phyloP scores from a whole-genome alignment of 352 stramenopile genomes.

The Phytophthora kernoviae region DNA sequence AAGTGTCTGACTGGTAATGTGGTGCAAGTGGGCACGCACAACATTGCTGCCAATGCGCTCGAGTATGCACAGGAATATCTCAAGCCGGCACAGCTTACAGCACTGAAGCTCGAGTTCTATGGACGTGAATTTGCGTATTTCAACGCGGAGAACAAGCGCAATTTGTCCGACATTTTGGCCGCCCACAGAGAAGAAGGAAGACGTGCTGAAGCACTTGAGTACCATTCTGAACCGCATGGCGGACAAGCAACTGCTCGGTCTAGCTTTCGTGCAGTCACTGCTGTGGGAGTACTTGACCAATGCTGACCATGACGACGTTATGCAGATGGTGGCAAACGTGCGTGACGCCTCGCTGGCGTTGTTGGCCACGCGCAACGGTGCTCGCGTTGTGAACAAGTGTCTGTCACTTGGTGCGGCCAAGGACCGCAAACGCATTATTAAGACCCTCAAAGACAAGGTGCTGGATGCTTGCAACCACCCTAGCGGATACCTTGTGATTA shows the following conservation, averaged over 20 bases:
- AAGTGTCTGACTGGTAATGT: slow-evolving; percentile 95
- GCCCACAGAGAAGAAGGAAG: slow-evolving; percentile 71
- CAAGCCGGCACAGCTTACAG: slow-evolving; percentile 86
- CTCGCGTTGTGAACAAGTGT: slow-evolving; percentile 87
- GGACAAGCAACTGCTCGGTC: slow-evolving; percentile 87
- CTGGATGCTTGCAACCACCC: slow-evolving; percentile 89
- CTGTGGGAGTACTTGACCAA: slow-evolving; percentile 91
- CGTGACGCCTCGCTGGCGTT: slow-evolving; percentile 86
- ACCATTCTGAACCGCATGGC: slow-evolving; percentile 85
- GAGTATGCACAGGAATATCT: slow-evolving; percentile 91
- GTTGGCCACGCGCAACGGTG: slow-evolving; percentile 87
- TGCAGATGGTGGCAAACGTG: slow-evolving; percentile 87
- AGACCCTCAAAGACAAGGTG: slow-evolving; percentile 91
- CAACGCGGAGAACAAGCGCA: slow-evolving; percentile 84
- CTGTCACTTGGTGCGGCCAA: slow-evolving; percentile 84
- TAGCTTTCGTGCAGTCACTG: slow-evolving; percentile 90
- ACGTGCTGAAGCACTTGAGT: slow-evolving; percentile 75
- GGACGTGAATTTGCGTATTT: slow-evolving; percentile 91
- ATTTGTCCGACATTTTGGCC: slow-evolving; percentile 70
- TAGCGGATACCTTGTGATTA: slow-evolving; percentile 90
- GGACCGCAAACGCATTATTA: slow-evolving; percentile 92
- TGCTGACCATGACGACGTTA: slow-evolving; percentile 76
- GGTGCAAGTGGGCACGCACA: slow-evolving; percentile 93
- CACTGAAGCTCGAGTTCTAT: slow-evolving; percentile 90
- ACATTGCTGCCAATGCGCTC: slow-evolving; percentile 93